Evolutionary conservation across 2,329 filamentous ascomycete species (phyloP), one percentile per base, ranked within the genome.

Genomic region (Mycosphaerella sp.): DNA sequence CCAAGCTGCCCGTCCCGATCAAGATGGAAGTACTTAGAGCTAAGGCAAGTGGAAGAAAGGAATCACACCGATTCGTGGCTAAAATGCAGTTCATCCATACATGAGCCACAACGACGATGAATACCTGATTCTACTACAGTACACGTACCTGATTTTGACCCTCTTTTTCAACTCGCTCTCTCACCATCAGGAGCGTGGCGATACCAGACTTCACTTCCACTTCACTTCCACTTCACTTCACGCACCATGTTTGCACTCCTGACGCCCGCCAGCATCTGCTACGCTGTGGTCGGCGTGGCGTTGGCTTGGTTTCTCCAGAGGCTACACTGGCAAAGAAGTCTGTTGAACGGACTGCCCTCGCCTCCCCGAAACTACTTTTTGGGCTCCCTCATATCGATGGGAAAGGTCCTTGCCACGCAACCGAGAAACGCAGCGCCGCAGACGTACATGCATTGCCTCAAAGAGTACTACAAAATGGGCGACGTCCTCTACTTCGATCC

Each of bases 401-500:
- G 66, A 30, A 66, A 71, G 44, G 64, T 64, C 1, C 50, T 68
- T 13, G 49, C 53, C 3, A 55, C 61, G 6, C 61, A 71, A 28
- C 71, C 72, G 1, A 59, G 51, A 12, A 61, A 66, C 32, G 52
- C 57, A 3, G 70, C 73, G 37, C 65, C 68, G 6, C 71, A 74
- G 40, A 59, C 58, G 16, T 60, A 62, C 34, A 53, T 66, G 16
- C 63, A 66, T 1, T 63, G 66, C 10, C 59, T 75, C 32, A 62
- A 63, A 30, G 63, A 68, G 32, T 61, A 67, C 40, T 71, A 71
- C 51, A 52, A 69, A 16, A 60, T 73, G 3, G 61, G 60, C 4
- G 63, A 68, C 6, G 54, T 69, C 21, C 75, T 71, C 59, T 75
- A 75, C 53, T 45, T 75, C 4, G 73, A 76, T 53, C 50, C 71